These are phyloP conservation scores for Didymellaceae sp. DNA, from an alignment of 2,329 filamentous ascomycete species.

Conservation along the genomic window DNA sequence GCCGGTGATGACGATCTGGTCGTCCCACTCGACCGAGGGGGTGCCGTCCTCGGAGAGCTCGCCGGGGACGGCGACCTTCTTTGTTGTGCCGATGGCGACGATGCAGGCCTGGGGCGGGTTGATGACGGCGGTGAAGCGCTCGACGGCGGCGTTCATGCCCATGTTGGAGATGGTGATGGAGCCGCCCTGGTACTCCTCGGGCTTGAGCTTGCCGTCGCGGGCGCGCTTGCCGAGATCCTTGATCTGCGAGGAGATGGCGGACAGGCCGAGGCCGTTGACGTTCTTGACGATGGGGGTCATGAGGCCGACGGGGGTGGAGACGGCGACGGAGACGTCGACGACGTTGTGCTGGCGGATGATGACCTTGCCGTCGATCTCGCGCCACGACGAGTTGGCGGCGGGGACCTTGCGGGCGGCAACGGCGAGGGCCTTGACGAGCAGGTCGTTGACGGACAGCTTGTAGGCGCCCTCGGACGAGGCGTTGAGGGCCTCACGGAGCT, in stretches of 20 bases:
- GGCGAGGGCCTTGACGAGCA: conserved; percentile 95
- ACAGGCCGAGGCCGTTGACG: conserved; percentile 84
- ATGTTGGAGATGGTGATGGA: conserved; percentile 99
- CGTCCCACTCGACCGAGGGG: conserved; percentile 81
- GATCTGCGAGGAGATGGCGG: conserved; percentile 85
- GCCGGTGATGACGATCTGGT: conserved; percentile 92
- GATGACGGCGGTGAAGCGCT: conserved; percentile 97
- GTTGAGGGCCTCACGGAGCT: conserved; percentile 94
- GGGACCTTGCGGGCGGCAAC: conserved; percentile 92
- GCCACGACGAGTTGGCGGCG: conserved; percentile 94
- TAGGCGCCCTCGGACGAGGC: conserved; percentile 87
- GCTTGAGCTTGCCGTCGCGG: conserved; percentile 97
- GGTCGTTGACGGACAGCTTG: conserved; percentile 99
- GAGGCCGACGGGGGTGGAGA: conserved; percentile 88
- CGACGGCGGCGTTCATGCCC: conserved; percentile 98
- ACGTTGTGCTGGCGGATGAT: conserved; percentile 91
- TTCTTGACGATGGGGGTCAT: conserved; percentile 97
- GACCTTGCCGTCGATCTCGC: conserved; percentile 73
- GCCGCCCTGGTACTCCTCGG: conserved; percentile 98
- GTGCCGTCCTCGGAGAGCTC: conserved; percentile 81
- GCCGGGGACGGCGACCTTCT: conserved; percentile 89
- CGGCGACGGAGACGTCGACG: conserved; percentile 94
- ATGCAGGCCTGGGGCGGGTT: conserved; percentile 98
- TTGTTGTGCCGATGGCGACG: conserved; percentile 90
- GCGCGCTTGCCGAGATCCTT: conserved; percentile 98